phyloP scores from a whole-genome alignment of 345 rosid species.

The Aethionema arabicum region DNA sequence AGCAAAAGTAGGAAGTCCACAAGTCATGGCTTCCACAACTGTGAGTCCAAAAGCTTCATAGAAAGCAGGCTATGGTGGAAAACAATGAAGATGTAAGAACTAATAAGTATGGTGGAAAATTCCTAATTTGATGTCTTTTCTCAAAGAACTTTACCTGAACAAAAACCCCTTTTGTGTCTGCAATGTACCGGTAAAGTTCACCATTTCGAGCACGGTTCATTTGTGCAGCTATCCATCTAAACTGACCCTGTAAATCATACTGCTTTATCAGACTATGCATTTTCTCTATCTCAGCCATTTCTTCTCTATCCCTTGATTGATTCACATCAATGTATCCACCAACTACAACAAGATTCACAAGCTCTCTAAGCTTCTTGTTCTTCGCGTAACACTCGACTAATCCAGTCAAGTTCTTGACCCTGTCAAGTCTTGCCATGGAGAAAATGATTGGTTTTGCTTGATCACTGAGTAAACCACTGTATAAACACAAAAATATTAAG shows the following conservation, averaged over 20 bases:
- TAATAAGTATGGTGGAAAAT: not conserved
- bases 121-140: not conserved
- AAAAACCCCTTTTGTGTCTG: conserved; percentile 53
- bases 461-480: conserved; percentile 48
- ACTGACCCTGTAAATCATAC: conserved; percentile 51
- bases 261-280: conserved; percentile 47
- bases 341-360: conserved; percentile 49
- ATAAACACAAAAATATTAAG: conserved; percentile 14
- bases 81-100: not conserved
- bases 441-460: conserved; percentile 55
- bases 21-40: conserved; percentile 57
- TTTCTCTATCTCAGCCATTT: conserved; percentile 51
- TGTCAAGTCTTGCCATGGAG: conserved; percentile 69
- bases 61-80: conserved; percentile 45
- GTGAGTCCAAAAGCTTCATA: conserved; percentile 66
- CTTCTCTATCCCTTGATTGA: conserved; percentile 52
- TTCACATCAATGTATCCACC: conserved; percentile 48
- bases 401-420: conserved; percentile 59
- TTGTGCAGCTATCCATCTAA: conserved; percentile 55
- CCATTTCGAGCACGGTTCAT: conserved; percentile 60
- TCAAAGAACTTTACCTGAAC: conserved; percentile 37
- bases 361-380: conserved; percentile 46
- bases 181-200: conserved; percentile 57
- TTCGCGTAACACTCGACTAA: conserved; percentile 55
- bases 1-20: conserved; percentile 60